A percentile compares a stretch with the other conserved stretches of the same genome.
Evolutionary conservation across 2,329 filamentous ascomycete species (phyloP).

Genomic region (Colletotrichum shisoi): DNA sequence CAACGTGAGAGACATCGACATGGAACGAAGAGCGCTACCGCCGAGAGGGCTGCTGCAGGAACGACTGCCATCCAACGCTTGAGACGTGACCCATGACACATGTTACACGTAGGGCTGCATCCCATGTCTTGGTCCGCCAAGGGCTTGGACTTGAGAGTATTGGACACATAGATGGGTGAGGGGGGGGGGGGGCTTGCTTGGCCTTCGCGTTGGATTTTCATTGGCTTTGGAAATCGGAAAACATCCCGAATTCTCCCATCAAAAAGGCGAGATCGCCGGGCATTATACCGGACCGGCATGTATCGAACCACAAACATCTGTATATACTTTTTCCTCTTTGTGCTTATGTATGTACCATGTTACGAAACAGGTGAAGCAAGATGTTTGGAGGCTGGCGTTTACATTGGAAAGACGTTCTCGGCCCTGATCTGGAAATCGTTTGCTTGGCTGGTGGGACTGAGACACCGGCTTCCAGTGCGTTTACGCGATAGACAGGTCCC

Average conservation of each 20-base stretch:
- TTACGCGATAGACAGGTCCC: conserved; percentile 2
- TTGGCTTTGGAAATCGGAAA: background rate
- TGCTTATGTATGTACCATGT: conserved; percentile 1
- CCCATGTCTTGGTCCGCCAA: conserved; percentile 12
- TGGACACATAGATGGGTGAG: background rate
- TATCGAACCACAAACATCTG: conserved; percentile 15
- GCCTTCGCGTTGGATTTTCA: background rate
- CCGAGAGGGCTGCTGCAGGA: conserved; percentile 2
- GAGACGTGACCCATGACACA: conserved; percentile 30
- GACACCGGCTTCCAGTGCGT: background rate
- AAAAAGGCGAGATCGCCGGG: background rate
- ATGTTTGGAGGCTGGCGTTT: conserved; percentile 26
- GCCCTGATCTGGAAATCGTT: background rate
- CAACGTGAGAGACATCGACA: background rate
- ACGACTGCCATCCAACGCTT: conserved; percentile 27
- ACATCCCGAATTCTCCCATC: background rate
- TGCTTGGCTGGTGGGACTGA: background rate
- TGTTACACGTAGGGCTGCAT: conserved; percentile 25
- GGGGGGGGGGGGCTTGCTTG: background rate
- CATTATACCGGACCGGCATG: background rate
- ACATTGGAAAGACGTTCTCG: conserved; percentile 9
- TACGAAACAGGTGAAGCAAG: background rate
- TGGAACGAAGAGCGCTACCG: background rate
- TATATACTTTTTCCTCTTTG: background rate
- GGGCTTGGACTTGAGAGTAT: conserved; percentile 21